Evolutionary conservation across 352 stramenopile species (phyloP).

Genomic region (Phytophthora tentaculata): DNA sequence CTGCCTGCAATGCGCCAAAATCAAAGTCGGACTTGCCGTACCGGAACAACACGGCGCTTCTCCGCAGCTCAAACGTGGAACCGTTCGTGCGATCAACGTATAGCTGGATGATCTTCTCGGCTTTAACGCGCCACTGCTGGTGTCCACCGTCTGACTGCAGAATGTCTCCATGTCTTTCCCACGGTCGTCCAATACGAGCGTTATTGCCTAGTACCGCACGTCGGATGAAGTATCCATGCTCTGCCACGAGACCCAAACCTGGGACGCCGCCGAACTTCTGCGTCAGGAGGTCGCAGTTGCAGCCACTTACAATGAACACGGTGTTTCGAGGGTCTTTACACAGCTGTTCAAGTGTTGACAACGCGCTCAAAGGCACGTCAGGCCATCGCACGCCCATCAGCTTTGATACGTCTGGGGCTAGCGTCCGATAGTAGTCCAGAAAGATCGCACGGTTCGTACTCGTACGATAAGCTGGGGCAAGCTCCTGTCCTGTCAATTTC

Average conservation of each 20-base stretch:
- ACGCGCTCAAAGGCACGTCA: slow-evolving; percentile 70
- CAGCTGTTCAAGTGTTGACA: slow-evolving; percentile 91
- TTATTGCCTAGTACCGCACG: slow-evolving; percentile 66
- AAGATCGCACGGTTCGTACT: slow-evolving; percentile 94
- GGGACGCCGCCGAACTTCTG: slow-evolving; percentile 95
- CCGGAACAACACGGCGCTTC: slow-evolving; percentile 98
- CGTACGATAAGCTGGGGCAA: slow-evolving; percentile 65
- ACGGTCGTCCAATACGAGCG: slow-evolving; percentile 70
- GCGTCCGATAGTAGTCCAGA: slow-evolving; percentile 98
- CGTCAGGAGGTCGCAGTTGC: slow-evolving; percentile 95
- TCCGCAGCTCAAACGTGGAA: slow-evolving; percentile 97
- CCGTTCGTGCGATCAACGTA: slow-evolving; percentile 99
- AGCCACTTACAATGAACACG: slow-evolving; percentile 98
- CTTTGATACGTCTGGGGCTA: slow-evolving; percentile 91
- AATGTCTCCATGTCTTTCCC: slow-evolving; percentile 73
- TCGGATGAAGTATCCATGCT: slow-evolving; percentile 98
- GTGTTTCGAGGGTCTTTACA: slow-evolving; percentile 95
- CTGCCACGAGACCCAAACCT: slow-evolving; percentile 96
- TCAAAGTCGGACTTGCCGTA: slow-evolving; percentile 99
- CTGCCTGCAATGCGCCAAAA: slow-evolving; percentile 97
- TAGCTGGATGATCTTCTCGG: slow-evolving; percentile 96
- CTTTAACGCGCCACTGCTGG: slow-evolving; percentile 94
- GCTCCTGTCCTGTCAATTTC: slow-evolving; percentile 77
- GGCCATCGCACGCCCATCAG: slow-evolving; percentile 83
- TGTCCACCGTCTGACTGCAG: slow-evolving; percentile 59